These are phyloP conservation scores for Trametes versicolor DNA, from an alignment of 1,284 basidiomycete genomes.

Conservation along the genomic window DNA sequence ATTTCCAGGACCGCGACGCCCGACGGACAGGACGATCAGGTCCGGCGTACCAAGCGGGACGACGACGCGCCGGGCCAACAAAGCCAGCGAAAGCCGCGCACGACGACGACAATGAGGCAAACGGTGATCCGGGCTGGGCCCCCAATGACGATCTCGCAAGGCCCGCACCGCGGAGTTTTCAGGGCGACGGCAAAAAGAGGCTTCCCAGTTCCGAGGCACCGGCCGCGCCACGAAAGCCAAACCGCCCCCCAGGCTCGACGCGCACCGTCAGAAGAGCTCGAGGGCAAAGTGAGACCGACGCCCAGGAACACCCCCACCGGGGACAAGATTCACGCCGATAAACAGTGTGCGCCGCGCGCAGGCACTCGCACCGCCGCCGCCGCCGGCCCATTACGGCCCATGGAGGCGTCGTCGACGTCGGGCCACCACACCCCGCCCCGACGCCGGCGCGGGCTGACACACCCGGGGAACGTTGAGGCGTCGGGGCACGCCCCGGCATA, in stretches of 20 bases:
- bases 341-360: neutral
- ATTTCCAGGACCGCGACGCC: conserved; percentile 3
- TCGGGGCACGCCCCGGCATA: neutral
- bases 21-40: conserved; percentile 6
- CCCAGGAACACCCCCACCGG: conserved; percentile 1
- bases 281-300: neutral
- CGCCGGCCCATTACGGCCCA: too few relatives aligned
- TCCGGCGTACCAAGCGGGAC: conserved; percentile 1
- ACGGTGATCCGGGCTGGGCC: neutral
- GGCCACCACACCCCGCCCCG: conserved; percentile 3
- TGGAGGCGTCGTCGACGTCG: too few relatives aligned
- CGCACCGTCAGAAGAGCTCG: neutral
- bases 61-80: neutral
- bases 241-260: neutral
- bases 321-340: neutral
- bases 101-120: neutral
- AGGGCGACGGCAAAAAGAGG: neutral
- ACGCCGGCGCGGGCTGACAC: conserved; percentile 10
- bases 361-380: too few relatives aligned
- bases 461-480: conserved; percentile 4
- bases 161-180: neutral
- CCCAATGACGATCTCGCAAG: neutral
- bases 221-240: conserved; percentile 9
- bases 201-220: conserved; percentile 4
- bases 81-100: neutral